Evolutionary conservation across 495 filamentous ascomycete species (phyloP).

Genomic region (Neurospora sp.): DNA sequence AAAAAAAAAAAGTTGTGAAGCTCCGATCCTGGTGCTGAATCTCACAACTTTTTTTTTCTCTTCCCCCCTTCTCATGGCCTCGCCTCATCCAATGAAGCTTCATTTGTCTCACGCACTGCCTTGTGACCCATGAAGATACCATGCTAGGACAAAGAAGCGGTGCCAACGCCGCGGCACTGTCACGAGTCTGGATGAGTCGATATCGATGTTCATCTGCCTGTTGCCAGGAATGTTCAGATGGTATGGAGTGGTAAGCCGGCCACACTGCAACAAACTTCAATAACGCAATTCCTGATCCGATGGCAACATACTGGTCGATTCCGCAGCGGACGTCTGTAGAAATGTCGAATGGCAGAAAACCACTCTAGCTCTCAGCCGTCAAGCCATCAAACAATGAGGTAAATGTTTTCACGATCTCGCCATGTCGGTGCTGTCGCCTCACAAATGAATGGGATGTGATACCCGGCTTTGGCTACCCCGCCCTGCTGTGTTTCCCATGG

Average conservation of each 20-base stretch:
- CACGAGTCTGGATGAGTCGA: not conserved
- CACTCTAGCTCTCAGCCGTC: not conserved
- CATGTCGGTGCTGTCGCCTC: not conserved
- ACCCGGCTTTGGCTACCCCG: not conserved
- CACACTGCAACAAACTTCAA: not conserved
- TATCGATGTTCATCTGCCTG: not conserved
- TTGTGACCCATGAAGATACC: not conserved
- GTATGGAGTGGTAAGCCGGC: not conserved
- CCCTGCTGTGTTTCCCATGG: not conserved
- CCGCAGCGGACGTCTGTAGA: not conserved
- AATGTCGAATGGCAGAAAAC: not conserved
- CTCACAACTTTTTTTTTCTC: not conserved
- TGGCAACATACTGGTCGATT: not conserved
- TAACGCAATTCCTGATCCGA: not conserved
- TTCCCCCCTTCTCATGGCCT: not conserved
- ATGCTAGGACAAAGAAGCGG: not conserved
- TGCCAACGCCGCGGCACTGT: not conserved
- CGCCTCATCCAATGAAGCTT: not conserved
- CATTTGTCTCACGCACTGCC: not conserved
- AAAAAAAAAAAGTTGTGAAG: not conserved
- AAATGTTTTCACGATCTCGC: not conserved
- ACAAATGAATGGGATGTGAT: not conserved
- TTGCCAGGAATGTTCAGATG: not conserved
- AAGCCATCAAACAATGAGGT: not conserved
- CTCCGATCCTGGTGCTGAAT: not conserved